These are phyloP conservation scores for Betula pendula DNA, from an alignment of 306 rosid genomes.

Conservation along the genomic window DNA sequence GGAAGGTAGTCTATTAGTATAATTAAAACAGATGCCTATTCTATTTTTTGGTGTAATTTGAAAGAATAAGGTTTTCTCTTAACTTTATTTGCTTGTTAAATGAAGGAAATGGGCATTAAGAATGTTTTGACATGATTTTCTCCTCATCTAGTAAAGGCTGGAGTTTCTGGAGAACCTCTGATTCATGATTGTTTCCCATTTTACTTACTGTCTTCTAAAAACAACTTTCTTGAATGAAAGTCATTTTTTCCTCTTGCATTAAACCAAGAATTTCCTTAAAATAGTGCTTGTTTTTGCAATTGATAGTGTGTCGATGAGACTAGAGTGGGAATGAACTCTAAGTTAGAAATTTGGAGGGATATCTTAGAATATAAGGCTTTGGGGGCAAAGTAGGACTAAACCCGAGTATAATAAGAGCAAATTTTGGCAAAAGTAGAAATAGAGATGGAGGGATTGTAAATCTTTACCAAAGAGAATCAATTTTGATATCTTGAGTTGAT, in stretches of 20 bases:
- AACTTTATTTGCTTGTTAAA: not conserved
- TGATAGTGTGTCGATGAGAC: not conserved
- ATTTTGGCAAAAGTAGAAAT: no score
- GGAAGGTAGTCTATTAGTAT: conserved; percentile 66
- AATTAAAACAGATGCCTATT: not conserved
- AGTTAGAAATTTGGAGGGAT: not conserved
- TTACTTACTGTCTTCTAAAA: not conserved
- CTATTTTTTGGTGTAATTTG: not conserved
- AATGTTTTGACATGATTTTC: not conserved
- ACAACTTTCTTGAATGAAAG: not conserved
- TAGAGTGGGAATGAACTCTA: not conserved
- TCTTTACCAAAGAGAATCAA: not conserved
- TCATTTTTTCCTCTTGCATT: not conserved
- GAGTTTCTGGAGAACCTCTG: not conserved
- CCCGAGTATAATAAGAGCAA: no score
- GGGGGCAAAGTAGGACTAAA: not conserved
- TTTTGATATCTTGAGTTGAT: not conserved
- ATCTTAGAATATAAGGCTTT: not conserved
- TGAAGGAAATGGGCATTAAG: not conserved
- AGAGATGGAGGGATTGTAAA: not conserved
- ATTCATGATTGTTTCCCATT: not conserved
- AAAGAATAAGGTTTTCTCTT: not conserved
- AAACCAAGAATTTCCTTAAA: not conserved
- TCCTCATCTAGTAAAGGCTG: not conserved
- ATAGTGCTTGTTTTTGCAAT: not conserved